These are phyloP conservation scores for Malassezia arunalokei DNA, from an alignment of 1,284 basidiomycete genomes.

Conservation along the genomic window DNA sequence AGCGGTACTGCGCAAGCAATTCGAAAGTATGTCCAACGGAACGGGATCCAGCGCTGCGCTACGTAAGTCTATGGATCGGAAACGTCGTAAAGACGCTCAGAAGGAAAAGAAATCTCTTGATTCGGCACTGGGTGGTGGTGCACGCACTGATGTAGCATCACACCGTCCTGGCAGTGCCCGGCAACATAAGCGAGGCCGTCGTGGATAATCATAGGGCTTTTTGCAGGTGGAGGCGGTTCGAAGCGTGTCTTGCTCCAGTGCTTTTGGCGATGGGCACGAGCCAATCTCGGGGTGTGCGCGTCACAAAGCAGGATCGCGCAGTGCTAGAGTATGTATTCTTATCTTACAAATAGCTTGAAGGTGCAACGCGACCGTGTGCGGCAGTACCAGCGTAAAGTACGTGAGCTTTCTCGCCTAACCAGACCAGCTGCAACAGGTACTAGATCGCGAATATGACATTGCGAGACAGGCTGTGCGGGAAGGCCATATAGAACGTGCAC, in stretches of 20 bases:
- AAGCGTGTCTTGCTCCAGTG: too few relatives aligned
- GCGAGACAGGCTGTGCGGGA: constrained; percentile 67
- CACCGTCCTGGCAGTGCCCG: background rate
- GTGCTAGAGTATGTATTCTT: constrained; percentile 66
- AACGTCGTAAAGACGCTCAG: constrained; percentile 9
- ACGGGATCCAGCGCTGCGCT: background rate
- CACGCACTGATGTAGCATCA: constrained; percentile 5
- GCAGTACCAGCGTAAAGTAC: constrained; percentile 85
- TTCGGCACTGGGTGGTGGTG: constrained; percentile 12
- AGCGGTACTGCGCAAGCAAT: constrained; percentile 8
- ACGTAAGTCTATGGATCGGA: constrained; percentile 15
- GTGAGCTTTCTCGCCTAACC: constrained; percentile 17
- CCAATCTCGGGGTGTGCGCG: constrained; percentile 51
- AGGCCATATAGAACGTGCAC: constrained; percentile 74
- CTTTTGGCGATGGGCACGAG: constrained; percentile 22
- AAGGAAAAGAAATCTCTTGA: constrained; percentile 11
- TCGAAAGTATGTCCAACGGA: constrained; percentile 8
- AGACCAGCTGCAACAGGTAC: constrained; percentile 66
- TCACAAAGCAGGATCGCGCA: constrained; percentile 83
- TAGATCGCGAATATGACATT: constrained; percentile 77
- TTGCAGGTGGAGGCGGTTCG: too few relatives aligned
- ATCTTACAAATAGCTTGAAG: constrained; percentile 58
- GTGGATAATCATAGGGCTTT: background rate
- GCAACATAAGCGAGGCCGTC: constrained; percentile 14
- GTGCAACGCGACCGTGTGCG: constrained; percentile 86